These are phyloP conservation scores for Pleurotus djamor DNA, from an alignment of 768 basidiomycete species.

Conservation along the genomic window DNA sequence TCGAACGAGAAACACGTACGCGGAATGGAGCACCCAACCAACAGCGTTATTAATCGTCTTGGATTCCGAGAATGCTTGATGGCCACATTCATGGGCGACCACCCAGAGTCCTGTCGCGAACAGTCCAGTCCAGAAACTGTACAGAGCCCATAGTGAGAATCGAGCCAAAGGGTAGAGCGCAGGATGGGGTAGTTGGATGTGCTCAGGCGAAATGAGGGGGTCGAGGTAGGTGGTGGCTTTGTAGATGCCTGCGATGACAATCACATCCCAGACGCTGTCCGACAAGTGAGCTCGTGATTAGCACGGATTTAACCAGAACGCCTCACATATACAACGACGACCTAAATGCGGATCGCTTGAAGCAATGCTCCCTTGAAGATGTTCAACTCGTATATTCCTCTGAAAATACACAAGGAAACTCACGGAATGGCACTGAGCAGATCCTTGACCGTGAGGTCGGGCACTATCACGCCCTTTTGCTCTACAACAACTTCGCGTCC, in stretches of 20 bases:
- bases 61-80: constrained; percentile 93
- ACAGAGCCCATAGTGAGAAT: constrained; percentile 74
- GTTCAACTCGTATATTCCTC: not conserved
- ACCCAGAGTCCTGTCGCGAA: constrained; percentile 95
- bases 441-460: constrained; percentile 87
- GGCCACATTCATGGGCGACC: constrained; percentile 92
- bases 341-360: constrained; percentile 81
- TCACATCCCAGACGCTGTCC: constrained; percentile 68
- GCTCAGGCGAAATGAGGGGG: constrained; percentile 53
- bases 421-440: constrained; percentile 82
- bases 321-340: constrained; percentile 79
- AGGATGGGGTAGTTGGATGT: constrained; percentile 56
- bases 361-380: constrained; percentile 71
- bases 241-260: constrained; percentile 67
- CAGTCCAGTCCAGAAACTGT: constrained; percentile 80
- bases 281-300: not conserved
- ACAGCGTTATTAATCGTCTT: constrained; percentile 90
- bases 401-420: constrained; percentile 20
- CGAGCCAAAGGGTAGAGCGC: constrained; percentile 59
- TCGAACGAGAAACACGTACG: constrained; percentile 41
- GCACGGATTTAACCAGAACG: not conserved
- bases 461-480: constrained; percentile 67
- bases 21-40: constrained; percentile 91
- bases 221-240: constrained; percentile 67
- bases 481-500: constrained; percentile 35